Conservation (phyloP, 495 filamentous ascomycete species). For the Choiromyces venosus region DNA sequence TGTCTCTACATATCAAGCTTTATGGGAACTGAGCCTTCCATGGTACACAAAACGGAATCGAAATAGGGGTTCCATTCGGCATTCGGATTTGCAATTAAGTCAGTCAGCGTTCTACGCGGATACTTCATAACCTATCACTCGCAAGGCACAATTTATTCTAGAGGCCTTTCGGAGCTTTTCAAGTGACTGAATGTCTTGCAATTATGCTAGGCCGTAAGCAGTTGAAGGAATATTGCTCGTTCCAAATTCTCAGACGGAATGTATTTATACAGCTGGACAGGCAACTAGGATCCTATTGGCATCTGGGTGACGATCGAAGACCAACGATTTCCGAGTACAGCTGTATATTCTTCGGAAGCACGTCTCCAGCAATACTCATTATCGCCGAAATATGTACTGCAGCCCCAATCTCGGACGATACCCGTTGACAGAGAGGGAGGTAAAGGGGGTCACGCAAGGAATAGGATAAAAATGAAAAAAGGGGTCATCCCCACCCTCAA, state of each 20-base stretch:
- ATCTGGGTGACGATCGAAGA: neutral
- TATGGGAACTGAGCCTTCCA: neutral
- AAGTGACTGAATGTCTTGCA: neutral
- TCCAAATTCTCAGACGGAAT: neutral
- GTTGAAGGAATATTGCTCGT: neutral
- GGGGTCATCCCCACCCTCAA: neutral
- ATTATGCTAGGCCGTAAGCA: neutral
- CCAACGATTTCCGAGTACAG: neutral
- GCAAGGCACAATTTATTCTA: neutral
- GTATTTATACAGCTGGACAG: neutral
- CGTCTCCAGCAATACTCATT: neutral
- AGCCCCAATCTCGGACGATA: neutral
- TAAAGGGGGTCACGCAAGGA: neutral
- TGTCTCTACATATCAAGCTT: neutral
- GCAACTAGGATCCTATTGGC: neutral
- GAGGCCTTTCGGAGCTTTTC: neutral
- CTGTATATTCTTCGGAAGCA: neutral
- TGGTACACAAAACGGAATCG: neutral
- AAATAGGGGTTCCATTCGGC: neutral
- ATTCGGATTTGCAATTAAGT: neutral
- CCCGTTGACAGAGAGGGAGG: neutral
- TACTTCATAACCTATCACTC: neutral
- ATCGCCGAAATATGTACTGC: neutral
- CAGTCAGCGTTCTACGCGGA: neutral
- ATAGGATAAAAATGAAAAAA: neutral